Conservation (phyloP, 139 green algal species). For the Edaphochlamys debaryana region DNA sequence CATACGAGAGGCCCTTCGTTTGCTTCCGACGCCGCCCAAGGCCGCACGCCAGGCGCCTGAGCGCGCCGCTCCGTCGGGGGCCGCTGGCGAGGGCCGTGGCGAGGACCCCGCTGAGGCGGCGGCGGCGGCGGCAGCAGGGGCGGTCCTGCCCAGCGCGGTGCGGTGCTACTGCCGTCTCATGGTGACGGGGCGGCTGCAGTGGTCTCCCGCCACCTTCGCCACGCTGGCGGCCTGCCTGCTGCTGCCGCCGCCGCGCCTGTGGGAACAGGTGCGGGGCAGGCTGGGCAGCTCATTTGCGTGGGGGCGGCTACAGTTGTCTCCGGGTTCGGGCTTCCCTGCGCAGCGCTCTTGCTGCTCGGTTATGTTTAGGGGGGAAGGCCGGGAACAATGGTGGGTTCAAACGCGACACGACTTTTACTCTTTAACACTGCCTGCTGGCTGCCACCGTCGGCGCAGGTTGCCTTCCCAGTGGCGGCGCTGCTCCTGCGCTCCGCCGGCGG, state of each 20-base stretch:
- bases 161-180: slow-evolving; percentile 6
- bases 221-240: slow-evolving; percentile 7
- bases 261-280: background rate
- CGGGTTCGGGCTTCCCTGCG: no score
- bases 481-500: background rate
- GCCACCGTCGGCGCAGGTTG: no score
- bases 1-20: background rate
- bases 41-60: no score
- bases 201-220: background rate
- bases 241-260: background rate
- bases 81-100: background rate
- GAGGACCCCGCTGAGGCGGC: background rate
- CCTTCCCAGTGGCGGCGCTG: background rate
- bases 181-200: slow-evolving; percentile 21
- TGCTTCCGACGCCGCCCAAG: background rate
- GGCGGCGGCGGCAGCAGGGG: background rate
- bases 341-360: background rate
- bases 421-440: background rate
- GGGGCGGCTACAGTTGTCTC: background rate
- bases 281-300: background rate
- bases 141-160: background rate
- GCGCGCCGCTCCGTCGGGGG: no score
- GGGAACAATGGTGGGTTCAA: background rate
- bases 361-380: background rate
- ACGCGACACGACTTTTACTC: no score